Base-by-base conservation (phyloP, 495 filamentous ascomycete genomes). In the Alectoria sarmentosa region DNA sequence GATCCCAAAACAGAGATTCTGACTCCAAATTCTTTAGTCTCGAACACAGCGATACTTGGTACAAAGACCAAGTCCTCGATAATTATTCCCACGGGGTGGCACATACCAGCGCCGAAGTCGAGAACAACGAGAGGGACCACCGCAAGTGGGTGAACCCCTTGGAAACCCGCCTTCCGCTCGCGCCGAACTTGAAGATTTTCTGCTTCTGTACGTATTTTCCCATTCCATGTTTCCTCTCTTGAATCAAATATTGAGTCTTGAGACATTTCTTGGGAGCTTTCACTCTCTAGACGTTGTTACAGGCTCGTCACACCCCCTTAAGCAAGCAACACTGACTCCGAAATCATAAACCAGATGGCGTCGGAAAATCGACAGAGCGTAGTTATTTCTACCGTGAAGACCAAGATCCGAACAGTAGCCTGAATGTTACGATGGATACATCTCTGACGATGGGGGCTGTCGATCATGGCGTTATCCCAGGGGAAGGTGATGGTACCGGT, bases 401-500 rank as follows among this genome's bases (percentile, higher is more conserved):
- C 42, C 79, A 79, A 4, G 83, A 86, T 54, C 87, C 89, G 0
- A 66, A 78, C 19, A 73, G 86, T 17, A 85, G 80, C 39, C 78
- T 91, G 7, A 93, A 95, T 69, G 87, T 96, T 70, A 95, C 90
- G 46, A 98, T 98, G 65, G 95, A 98, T 76, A 96, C 91, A 11
- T 75, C 73, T 6, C 75, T 89, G 39, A 91, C 82, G 30, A 86
- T 83, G 8, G 76, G 76, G 9, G 80, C 85, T 32, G 78, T 86
- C 42, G 92, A 98, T 74, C 94, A 87, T 70, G 94, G 95, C 48
- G 90, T 98, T 37, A 77, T 95, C 49, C 86, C 95, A 79, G 92
- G 92, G 46, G 94, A 98, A 73, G 94, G 94, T 17, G 94, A 98
- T 71, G 94, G 94, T 9, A 98, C n/a, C n/a, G n/a, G n/a, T n/a